Conservation (phyloP, 108 stramenopile species). For the Nitzschia sp. region DNA sequence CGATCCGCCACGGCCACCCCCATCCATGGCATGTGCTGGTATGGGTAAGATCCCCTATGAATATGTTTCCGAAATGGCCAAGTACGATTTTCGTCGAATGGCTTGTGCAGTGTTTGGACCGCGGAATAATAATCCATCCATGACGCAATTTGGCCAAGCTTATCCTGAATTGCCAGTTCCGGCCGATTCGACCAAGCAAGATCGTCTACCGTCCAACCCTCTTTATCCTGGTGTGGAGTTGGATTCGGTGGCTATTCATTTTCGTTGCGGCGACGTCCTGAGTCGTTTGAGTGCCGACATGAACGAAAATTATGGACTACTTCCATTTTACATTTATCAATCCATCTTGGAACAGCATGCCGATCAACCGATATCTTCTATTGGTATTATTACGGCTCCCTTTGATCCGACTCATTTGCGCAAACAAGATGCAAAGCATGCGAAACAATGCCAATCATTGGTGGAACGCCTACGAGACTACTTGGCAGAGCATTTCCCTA, state of each 20-base stretch:
- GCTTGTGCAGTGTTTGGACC: neutral
- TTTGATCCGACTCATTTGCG: slow-evolving; percentile 10
- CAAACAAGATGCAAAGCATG: slow-evolving; percentile 14
- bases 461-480: slow-evolving; percentile 20
- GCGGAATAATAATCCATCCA: slow-evolving; percentile 1
- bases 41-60: slow-evolving; percentile 17
- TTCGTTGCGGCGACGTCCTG: slow-evolving; percentile 42
- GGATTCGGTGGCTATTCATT: slow-evolving; percentile 45
- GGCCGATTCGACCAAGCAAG: neutral
- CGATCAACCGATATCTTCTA: slow-evolving; percentile 3
- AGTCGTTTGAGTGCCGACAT: neutral
- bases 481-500: slow-evolving; percentile 13
- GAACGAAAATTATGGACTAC: slow-evolving; percentile 34
- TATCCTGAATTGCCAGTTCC: neutral
- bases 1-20: slow-evolving; percentile 6
- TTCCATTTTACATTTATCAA: slow-evolving; percentile 29
- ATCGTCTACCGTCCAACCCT: neutral
- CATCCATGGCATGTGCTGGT: slow-evolving; percentile 11
- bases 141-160: neutral
- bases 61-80: slow-evolving; percentile 25
- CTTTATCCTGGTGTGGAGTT: neutral
- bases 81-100: slow-evolving; percentile 25
- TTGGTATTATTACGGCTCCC: slow-evolving; percentile 41
- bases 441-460: slow-evolving; percentile 6
- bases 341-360: slow-evolving; percentile 2